Evolutionary conservation across 78 protist species (phyloP).

Genomic region (Dictyostelium firmibasis): DNA sequence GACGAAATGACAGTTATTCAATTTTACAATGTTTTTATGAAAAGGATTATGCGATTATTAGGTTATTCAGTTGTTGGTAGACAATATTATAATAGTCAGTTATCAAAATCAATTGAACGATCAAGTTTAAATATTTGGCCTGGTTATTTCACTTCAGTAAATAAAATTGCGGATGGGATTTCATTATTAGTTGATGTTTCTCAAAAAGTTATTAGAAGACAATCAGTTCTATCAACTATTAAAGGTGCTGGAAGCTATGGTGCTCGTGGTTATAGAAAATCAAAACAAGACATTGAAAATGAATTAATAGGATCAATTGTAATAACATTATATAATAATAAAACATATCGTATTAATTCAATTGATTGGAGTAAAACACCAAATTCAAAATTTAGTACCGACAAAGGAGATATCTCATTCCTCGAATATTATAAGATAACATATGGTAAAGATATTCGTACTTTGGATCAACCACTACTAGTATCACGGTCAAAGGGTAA

Average conservation of each 20-base stretch:
- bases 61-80: slow-evolving; percentile 22
- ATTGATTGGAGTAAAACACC: slow-evolving; percentile 25
- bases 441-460: neutral
- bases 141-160: slow-evolving; percentile 23
- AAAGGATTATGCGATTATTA: neutral
- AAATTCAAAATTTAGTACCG: neutral
- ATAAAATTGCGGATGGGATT: neutral
- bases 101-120: slow-evolving; percentile 1
- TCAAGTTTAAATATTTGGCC: slow-evolving; percentile 37
- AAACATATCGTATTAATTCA: slow-evolving; percentile 21
- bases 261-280: neutral
- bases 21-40: neutral
- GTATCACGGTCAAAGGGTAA: neutral
- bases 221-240: neutral
- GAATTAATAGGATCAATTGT: neutral
- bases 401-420: neutral
- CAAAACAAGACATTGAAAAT: neutral
- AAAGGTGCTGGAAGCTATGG: neutral
- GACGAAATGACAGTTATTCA: neutral
- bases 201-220: slow-evolving; percentile 21
- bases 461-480: slow-evolving; percentile 39
- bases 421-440: neutral
- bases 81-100: slow-evolving; percentile 15
- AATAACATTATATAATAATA: slow-evolving; percentile 28
- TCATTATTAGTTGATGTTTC: slow-evolving; percentile 30